Evolutionary conservation across 2,329 filamentous ascomycete genomes (phyloP).

Genomic region (Fusarium citri): DNA sequence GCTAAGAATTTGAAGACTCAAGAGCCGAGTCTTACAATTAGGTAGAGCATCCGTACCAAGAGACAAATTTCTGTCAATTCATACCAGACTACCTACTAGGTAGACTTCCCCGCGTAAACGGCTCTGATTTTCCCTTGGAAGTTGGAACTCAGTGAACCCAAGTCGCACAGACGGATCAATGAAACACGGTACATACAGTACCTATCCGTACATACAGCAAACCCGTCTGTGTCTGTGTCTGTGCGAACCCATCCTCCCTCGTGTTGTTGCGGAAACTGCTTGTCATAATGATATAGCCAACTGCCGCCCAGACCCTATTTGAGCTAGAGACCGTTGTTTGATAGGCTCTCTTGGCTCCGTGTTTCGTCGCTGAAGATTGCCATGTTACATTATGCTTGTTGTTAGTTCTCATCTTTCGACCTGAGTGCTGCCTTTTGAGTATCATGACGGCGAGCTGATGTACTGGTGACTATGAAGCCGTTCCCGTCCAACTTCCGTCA

Average conservation of each 20-base stretch:
- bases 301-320: slow-evolving; percentile 28
- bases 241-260: slow-evolving; percentile 19
- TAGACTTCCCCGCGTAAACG: slow-evolving; percentile 22
- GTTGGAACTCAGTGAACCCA: not conserved
- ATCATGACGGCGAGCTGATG: slow-evolving; percentile 9
- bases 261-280: slow-evolving; percentile 7
- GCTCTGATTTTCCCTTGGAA: not conserved
- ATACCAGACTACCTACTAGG: not conserved
- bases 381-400: slow-evolving; percentile 24
- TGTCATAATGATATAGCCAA: slow-evolving; percentile 35
- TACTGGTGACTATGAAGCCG: not conserved
- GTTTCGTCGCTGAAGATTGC: slow-evolving; percentile 28
- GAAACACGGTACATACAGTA: slow-evolving; percentile 4
- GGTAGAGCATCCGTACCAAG: not conserved
- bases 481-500: slow-evolving; percentile 8
- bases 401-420: slow-evolving; percentile 4
- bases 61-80: not conserved
- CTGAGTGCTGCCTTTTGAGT: slow-evolving; percentile 1
- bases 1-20: not conserved
- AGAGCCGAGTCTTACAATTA: not conserved
- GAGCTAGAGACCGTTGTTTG: slow-evolving; percentile 34
- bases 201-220: not conserved
- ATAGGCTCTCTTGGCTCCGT: slow-evolving; percentile 24
- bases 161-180: slow-evolving; percentile 7
- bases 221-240: slow-evolving; percentile 15